Base-by-base conservation (phyloP, 495 filamentous ascomycete genomes). In the Diplogelasinospora grovesii region DNA sequence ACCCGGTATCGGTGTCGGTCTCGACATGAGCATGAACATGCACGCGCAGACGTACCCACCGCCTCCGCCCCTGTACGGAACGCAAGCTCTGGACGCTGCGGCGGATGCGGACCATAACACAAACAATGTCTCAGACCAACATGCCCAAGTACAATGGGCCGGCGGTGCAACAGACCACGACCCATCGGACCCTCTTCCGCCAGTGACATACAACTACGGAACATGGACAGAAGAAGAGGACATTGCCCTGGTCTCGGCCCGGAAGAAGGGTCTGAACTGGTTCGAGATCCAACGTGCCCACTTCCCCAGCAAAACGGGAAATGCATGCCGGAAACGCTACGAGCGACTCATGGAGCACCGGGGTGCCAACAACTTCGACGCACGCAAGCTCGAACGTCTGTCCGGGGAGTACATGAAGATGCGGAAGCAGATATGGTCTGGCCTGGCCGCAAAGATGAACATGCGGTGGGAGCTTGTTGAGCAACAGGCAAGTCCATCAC, bases 311-410 rank as follows among this genome's bases (percentile, higher is more conserved):
- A 87, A 87, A 60, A 82, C 81, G 13, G 69, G 81, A 13, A 89
- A 89, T 60, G 84, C 84, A 10, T 89, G 84, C 60, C 81, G 84
- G 11, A 89, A 89, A 59, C 73, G 84, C 24, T 79, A 86, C 52
- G 84, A 87, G 59, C 65, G 84, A 19, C 63, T 87, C 43, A 77
- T 86, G 66, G 82, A 85, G 61, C 65, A 74, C 29, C 65, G 66
- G 28, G 75, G 74, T 28, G 64, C 64, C 24, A 73, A 83, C 38
- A 76, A 82, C 45, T 82, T 79, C 74, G 79, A 85, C 49, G 68
- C 66, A 8, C 57, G 73, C 21, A 78, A 77, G 65, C 57, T 84
- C 8, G 78, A 85, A 44, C 61, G 54, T 8, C 62, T 89, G 9
- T 77, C 80, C 14, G 72, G 71, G 54, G 78, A 77, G 49, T 89